Evolutionary conservation across 208 protist genomes (phyloP).

Genomic region (Trypanosoma avium): DNA sequence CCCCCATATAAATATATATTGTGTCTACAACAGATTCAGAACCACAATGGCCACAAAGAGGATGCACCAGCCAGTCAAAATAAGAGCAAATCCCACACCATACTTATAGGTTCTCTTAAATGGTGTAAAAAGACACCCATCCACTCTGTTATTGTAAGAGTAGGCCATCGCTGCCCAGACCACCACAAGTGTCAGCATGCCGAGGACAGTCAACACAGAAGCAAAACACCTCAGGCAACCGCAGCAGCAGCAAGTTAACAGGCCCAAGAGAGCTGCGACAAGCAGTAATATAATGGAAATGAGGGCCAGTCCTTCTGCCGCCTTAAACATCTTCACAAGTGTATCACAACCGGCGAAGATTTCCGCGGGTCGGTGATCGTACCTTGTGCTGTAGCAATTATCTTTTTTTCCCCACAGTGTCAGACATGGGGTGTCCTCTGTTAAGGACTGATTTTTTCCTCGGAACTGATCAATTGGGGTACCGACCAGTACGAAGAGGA

Average conservation of each 20-base stretch:
- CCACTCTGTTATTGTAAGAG: constrained; percentile 28
- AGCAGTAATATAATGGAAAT: constrained; percentile 29
- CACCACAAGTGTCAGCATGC: constrained; percentile 17
- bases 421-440: constrained; percentile 40
- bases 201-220: constrained; percentile 31
- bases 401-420: constrained; percentile 48
- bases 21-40: constrained; percentile 17
- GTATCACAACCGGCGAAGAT: constrained; percentile 29
- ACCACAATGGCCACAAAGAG: constrained; percentile 40
- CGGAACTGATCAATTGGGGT: constrained; percentile 53
- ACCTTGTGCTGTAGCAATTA: constrained; percentile 31
- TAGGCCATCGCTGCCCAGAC: constrained; percentile 41
- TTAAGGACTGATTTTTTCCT: constrained; percentile 7
- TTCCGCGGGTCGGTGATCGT: constrained; percentile 15
- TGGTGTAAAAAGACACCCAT: constrained; percentile 13
- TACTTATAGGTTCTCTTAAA: constrained; percentile 29
- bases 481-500: constrained; percentile 46
- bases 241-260: constrained; percentile 42
- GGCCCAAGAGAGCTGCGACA: constrained; percentile 24
- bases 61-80: constrained; percentile 31
- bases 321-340: constrained; percentile 36
- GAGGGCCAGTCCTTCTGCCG: constrained; percentile 40
- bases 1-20: too few relatives aligned
- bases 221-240: constrained; percentile 35
- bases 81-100: constrained; percentile 46